Evolutionary conservation across 768 basidiomycete species (phyloP), one percentile per base, ranked within the genome.

Genomic region (Rhizopogon salebrosus): DNA sequence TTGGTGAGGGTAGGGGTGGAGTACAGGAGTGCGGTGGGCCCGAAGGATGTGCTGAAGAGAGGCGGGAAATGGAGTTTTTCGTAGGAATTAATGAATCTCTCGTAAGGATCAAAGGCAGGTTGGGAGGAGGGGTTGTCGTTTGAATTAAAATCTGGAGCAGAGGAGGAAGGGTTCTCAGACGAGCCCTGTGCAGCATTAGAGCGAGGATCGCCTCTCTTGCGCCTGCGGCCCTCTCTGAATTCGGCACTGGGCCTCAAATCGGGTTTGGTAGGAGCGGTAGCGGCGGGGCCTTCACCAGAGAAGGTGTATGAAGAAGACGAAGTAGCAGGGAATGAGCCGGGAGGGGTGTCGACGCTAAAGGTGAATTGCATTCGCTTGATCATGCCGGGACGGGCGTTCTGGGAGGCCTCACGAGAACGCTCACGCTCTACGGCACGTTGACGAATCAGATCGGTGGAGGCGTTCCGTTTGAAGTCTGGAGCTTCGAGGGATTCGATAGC

Each of bases 341-440:
- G 43, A 16, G 84, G 85, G 54, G 85, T 83, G 69, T 92, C 90
- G 59, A 92, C 77, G 59, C 86, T 85, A 68, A 92, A 92, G 1
- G 89, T 92, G 71, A 91, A 92, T 60, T 93, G 90, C 89, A 92
- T 91, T 41, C 89, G 83, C 59, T 89, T 87, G 70, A 92, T 87
- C 46, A 79, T 85, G 13, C 87, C 88, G 6, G 84, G 83, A 52
- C 75, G 73, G 24, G 80, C 76, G 56, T 83, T 80, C 60, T 79
- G 75, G 59, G 75, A 79, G 11, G 81, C 82, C 66, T 89, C 87
- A 50, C 89, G 85, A 62, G 75, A 81, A 65, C 86, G 88, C 68
- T 92, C 90, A 66, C 86, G 85, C 65, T 92, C 90, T 18, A 73
- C 84, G 0, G 91, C 90, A 24, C 89, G 87, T 65, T 87, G 87